These are phyloP conservation scores for Pichia sp. DNA, from an alignment of 1,139 yeast genomes.

Conservation along the genomic window DNA sequence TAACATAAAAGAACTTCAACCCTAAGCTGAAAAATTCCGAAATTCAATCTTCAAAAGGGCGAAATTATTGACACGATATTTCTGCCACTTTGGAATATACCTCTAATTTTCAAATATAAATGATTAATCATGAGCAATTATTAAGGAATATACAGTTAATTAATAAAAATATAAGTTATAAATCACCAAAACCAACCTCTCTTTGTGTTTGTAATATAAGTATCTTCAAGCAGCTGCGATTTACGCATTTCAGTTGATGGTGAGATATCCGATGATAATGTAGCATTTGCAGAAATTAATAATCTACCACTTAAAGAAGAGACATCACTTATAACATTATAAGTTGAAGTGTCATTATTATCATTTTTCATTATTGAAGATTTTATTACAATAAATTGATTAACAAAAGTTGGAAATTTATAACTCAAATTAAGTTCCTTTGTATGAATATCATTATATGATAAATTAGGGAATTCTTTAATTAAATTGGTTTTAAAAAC, in stretches of 20 bases:
- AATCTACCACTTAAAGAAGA: constrained; percentile 33
- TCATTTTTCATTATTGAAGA: constrained; percentile 36
- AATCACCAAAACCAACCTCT: constrained; percentile 12
- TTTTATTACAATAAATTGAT: constrained; percentile 67
- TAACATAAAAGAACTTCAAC: neutral
- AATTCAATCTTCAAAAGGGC: neutral
- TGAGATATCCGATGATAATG: constrained; percentile 4
- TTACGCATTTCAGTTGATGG: neutral
- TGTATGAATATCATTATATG: constrained; percentile 27
- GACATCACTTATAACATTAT: constrained; percentile 31
- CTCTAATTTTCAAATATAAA: neutral
- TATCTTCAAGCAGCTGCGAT: neutral
- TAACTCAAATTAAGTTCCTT: constrained; percentile 52
- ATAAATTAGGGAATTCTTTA: constrained; percentile 17
- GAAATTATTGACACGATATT: neutral
- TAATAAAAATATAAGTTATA: neutral
- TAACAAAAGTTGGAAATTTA: constrained; percentile 69
- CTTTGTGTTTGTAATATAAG: neutral
- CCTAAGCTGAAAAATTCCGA: neutral
- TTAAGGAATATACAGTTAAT: neutral
- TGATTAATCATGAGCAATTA: neutral
- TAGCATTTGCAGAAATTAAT: constrained; percentile 39
- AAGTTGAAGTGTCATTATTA: constrained; percentile 26
- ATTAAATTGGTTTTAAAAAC: constrained; percentile 28
- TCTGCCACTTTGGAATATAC: constrained; percentile 4